Evolutionary conservation across 2,329 filamentous ascomycete species (phyloP).

Genomic region (Dichotomopilus funicola): DNA sequence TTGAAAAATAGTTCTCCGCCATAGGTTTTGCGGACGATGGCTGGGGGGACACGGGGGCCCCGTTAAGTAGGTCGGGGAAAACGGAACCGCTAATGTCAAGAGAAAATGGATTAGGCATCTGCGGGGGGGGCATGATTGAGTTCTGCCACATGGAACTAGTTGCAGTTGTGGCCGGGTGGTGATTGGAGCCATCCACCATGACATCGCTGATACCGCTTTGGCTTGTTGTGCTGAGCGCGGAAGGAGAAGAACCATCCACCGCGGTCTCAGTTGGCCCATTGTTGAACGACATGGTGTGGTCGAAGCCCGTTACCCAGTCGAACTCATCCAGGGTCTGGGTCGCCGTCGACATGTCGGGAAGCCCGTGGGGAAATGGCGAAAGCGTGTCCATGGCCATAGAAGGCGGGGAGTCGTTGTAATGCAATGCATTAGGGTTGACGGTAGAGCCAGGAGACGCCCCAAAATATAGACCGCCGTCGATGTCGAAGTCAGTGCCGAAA

Average conservation of each 20-base stretch:
- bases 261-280: slow-evolving; percentile 64
- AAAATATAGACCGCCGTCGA: slow-evolving; percentile 61
- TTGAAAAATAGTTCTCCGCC: slow-evolving; percentile 71
- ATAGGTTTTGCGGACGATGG: slow-evolving; percentile 63
- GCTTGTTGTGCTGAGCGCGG: slow-evolving; percentile 89
- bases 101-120: slow-evolving; percentile 62
- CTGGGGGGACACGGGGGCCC: slow-evolving; percentile 71
- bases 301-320: slow-evolving; percentile 77
- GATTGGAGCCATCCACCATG: slow-evolving; percentile 77
- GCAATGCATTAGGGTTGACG: slow-evolving; percentile 67
- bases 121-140: slow-evolving; percentile 61
- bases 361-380: slow-evolving; percentile 51
- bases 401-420: slow-evolving; percentile 75
- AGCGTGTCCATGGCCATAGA: slow-evolving; percentile 56
- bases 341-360: slow-evolving; percentile 48
- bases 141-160: slow-evolving; percentile 62
- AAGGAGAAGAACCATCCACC: slow-evolving; percentile 89
- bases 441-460: slow-evolving; percentile 58
- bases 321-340: slow-evolving; percentile 68
- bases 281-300: slow-evolving; percentile 66
- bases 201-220: slow-evolving; percentile 87
- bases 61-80: slow-evolving; percentile 69
- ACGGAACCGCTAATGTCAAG: slow-evolving; percentile 68
- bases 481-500: slow-evolving; percentile 61
- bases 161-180: slow-evolving; percentile 49